Percentiles rank a stretch among this genome's conserved stretches.
phyloP scores from a whole-genome alignment of 805 yeast species.

The Cyberlindnera sargentensis region DNA sequence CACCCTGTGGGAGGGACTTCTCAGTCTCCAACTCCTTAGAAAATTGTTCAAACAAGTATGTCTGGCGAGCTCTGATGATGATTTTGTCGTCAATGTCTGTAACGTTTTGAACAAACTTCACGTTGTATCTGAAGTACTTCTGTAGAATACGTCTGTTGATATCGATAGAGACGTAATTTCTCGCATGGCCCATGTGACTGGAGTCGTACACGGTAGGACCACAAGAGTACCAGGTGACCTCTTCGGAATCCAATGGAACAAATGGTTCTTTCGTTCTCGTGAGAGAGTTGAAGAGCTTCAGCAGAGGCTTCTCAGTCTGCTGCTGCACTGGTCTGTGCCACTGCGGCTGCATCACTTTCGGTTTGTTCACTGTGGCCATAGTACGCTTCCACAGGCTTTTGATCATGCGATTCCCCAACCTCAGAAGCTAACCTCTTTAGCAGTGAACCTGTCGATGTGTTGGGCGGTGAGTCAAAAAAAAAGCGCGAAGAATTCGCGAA shows the following conservation, averaged over 20 bases:
- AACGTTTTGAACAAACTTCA: conserved; percentile 88
- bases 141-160: conserved; percentile 84
- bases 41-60: conserved; percentile 65
- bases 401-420: conserved; percentile 3
- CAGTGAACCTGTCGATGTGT: too few species aligned
- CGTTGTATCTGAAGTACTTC: conserved; percentile 87
- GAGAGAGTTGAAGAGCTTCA: conserved; percentile 74
- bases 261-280: conserved; percentile 78
- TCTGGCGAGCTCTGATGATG: conserved; percentile 90
- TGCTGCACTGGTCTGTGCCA: conserved; percentile 37
- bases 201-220: conserved; percentile 98
- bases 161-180: conserved; percentile 93
- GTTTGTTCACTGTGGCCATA: conserved; percentile 21
- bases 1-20: conserved; percentile 23
- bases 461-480: too few species aligned
- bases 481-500: too few species aligned
- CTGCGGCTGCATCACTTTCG: conserved; percentile 40
- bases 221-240: conserved; percentile 92
- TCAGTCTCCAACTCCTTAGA: conserved; percentile 24
- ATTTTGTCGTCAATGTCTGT: conserved; percentile 99
- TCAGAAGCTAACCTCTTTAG: too few species aligned
- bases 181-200: conserved; percentile 97
- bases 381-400: conserved; percentile 8
- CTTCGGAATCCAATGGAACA: conserved; percentile 55
- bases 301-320: conserved; percentile 27